phyloP scores from a whole-genome alignment of 2,329 filamentous ascomycete genomes.

The Alternaria metachromatica region DNA sequence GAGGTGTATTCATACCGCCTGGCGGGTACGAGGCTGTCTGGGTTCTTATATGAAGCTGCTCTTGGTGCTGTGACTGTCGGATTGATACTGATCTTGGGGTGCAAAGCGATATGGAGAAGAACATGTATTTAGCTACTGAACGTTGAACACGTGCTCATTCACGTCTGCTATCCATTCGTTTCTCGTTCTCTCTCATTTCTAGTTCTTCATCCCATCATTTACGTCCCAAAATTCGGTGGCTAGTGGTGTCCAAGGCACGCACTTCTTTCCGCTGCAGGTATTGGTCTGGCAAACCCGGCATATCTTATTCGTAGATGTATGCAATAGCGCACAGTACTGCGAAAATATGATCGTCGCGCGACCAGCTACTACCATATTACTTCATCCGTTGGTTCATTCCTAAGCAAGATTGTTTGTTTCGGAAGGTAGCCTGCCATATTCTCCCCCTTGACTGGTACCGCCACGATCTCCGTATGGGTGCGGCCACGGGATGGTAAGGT shows the following conservation, averaged over 20 bases:
- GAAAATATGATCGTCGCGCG: not conserved
- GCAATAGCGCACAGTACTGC: not conserved
- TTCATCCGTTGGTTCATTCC: not conserved
- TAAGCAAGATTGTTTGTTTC: fast-evolving
- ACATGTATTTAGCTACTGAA: not conserved
- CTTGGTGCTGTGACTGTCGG: not conserved
- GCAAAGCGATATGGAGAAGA: not conserved
- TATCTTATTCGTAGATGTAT: not conserved
- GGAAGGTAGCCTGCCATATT: not conserved
- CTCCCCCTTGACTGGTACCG: too few relatives aligned
- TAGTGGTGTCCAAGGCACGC: not conserved
- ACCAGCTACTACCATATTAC: not conserved
- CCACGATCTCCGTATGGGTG: not conserved
- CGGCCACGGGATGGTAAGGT: not conserved
- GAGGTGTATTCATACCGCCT: not conserved
- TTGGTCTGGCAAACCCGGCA: not conserved
- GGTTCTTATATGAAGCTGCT: not conserved
- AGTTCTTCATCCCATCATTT: not conserved
- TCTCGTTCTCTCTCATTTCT: not conserved
- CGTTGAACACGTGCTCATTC: fast-evolving
- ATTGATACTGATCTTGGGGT: not conserved
- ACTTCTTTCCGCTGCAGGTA: not conserved
- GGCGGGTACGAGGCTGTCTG: not conserved
- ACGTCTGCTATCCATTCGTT: not conserved
- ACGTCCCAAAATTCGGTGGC: not conserved